These are phyloP conservation scores for Fusarium gaditjirri DNA, from an alignment of 2,329 filamentous ascomycete species.

Conservation along the genomic window DNA sequence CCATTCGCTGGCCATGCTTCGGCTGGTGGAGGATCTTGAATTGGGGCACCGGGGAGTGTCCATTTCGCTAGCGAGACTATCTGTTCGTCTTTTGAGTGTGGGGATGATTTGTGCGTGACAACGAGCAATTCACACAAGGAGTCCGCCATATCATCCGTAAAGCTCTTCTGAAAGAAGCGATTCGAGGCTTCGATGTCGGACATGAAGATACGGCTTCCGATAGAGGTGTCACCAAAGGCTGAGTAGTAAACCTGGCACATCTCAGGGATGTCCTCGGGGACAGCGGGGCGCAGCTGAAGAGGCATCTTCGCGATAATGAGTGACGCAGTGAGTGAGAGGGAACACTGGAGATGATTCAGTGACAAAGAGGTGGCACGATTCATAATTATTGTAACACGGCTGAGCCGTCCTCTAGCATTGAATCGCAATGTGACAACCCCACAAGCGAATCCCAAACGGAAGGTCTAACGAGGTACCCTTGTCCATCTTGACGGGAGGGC, in stretches of 20 bases:
- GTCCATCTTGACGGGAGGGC: not conserved
- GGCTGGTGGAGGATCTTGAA: slow-evolving; percentile 40
- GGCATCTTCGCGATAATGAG: slow-evolving; percentile 30
- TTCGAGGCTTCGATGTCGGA: slow-evolving; percentile 36
- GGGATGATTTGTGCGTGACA: slow-evolving; percentile 47
- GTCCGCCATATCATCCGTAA: slow-evolving; percentile 54
- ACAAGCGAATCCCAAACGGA: slow-evolving; percentile 17
- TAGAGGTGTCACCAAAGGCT: slow-evolving; percentile 54
- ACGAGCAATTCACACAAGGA: slow-evolving; percentile 53
- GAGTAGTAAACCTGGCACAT: slow-evolving; percentile 58
- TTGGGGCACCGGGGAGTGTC: slow-evolving; percentile 48
- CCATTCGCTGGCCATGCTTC: slow-evolving; percentile 54
- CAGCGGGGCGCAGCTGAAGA: slow-evolving; percentile 52
- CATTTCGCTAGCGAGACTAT: slow-evolving; percentile 62
- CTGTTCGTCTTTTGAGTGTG: slow-evolving; percentile 27
- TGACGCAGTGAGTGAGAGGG: not conserved
- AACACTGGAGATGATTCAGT: not conserved
- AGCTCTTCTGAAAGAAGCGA: slow-evolving; percentile 50
- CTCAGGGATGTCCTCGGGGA: slow-evolving; percentile 52
- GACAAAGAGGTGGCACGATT: not conserved
- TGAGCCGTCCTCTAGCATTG: slow-evolving; percentile 1
- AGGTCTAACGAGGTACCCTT: slow-evolving; percentile 2
- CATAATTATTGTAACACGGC: not conserved
- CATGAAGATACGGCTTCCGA: slow-evolving; percentile 54
- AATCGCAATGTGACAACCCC: slow-evolving; percentile 5